Conservation (phyloP, 177 flowering plant genomes). For the Vitis hybrid region DNA sequence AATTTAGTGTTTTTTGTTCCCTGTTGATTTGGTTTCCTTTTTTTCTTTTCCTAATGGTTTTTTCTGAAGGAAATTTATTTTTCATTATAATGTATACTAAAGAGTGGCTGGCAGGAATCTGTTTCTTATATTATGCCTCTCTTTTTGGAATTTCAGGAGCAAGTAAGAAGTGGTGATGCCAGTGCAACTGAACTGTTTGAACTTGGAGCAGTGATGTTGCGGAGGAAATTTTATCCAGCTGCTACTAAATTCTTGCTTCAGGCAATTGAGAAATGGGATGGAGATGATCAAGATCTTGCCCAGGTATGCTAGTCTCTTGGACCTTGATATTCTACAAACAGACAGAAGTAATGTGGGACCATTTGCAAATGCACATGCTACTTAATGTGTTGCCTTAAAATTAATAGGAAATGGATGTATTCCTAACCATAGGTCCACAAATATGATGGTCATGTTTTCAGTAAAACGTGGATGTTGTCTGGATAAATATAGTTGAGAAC, state of each 20-base stretch:
- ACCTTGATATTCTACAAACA: neutral
- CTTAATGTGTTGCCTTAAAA: too few relatives aligned
- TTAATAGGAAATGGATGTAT: too few relatives aligned
- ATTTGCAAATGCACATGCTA: too few relatives aligned
- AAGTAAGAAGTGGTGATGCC: conserved; percentile 95
- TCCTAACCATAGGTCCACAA: too few relatives aligned
- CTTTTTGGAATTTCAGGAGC: conserved; percentile 55
- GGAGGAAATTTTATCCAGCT: conserved; percentile 94
- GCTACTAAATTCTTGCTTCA: conserved; percentile 83
- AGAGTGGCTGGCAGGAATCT: conserved; percentile 70
- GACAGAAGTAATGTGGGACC: too few relatives aligned
- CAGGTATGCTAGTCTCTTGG: conserved; percentile 45
- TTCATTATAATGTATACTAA: conserved; percentile 39
- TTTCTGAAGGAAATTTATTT: too few relatives aligned
- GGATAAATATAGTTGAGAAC: too few relatives aligned
- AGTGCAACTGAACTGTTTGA: conserved; percentile 83
- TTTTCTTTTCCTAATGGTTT: too few relatives aligned
- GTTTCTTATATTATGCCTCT: neutral
- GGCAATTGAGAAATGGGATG: conserved; percentile 97
- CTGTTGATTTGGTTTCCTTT: too few relatives aligned
- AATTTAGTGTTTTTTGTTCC: too few relatives aligned
- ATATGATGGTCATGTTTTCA: too few relatives aligned
- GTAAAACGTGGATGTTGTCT: too few relatives aligned
- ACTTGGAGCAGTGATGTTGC: conserved; percentile 97
- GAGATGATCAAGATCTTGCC: conserved; percentile 96